Evolutionary conservation across 2,329 filamentous ascomycete genomes (phyloP), one percentile per base, ranked within the genome.

Genomic region (Pseudogymnoascus sp.): DNA sequence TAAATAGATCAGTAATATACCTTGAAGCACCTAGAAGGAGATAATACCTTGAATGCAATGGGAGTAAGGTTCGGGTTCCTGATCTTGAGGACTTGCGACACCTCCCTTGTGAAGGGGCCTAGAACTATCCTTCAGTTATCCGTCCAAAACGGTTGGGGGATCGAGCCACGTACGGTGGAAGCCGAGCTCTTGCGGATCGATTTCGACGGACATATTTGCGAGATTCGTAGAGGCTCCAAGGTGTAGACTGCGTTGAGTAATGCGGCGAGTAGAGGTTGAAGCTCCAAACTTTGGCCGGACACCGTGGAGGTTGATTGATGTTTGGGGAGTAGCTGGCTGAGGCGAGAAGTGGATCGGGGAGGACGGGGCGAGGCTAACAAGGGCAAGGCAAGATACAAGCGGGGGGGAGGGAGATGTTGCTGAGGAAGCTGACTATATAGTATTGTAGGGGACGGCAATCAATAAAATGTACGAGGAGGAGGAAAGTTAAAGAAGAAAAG

Each of bases 101-200:
- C 85, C 77, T 89, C 87, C 63, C 81, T 77, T 67, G 83, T 87
- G 73, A 89, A 88, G 62, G 87, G 87, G 67, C 86, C 87, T 90
- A 70, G 67, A 60, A 62, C 60, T 64, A 66, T 65, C 41, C 37
- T 63, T 76, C 68, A 76, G 73, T 67, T 67, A 65, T 64, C 23
- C 60, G 5, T 61, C 60, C 34, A 28, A 25, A 39, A 39, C 23
- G 31, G 67, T 57, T 51, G 19, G 45, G 48, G 63, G 62, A 63
- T 67, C 61, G 71, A 65, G 51, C 10, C 67, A 83, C 89, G 74
- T 83, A 98, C 95, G 90, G 79, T 88, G 89, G 81, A 99, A 99
- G 80, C 87, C 90, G 75, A 99, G 87, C 84, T 98, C 95, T 71
- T 85, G 78, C 66, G 93, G 95, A 73, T 95, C 88, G 75, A 99